Evolutionary conservation across 352 stramenopile genomes (phyloP).

Genomic region (Globisporangium megalacanthum): DNA sequence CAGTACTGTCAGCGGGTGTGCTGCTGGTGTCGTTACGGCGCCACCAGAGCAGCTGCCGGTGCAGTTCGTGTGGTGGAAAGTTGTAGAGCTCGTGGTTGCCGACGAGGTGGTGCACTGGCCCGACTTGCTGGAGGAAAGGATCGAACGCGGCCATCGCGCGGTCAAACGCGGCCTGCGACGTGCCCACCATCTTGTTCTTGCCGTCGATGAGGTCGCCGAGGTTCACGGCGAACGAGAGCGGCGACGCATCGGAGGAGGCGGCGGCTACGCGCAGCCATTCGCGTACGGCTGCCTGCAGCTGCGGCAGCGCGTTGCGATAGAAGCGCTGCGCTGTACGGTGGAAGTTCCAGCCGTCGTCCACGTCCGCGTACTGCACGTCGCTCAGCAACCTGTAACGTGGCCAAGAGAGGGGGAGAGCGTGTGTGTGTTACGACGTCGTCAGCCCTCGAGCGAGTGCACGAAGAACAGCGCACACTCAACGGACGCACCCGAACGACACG

Average conservation of each 20-base stretch:
- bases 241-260: slow-evolving; percentile 1
- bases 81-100: slow-evolving; percentile 88
- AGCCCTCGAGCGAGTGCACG: no score
- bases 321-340: slow-evolving; percentile 50
- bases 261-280: slow-evolving; percentile 42
- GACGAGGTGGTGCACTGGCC: slow-evolving; percentile 66
- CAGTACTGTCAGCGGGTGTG: background rate
- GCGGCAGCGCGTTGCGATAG: slow-evolving; percentile 61
- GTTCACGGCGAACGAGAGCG: slow-evolving; percentile 62
- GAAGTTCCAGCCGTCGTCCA: slow-evolving; percentile 80
- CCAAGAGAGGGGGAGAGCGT: background rate
- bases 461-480: no score
- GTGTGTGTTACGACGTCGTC: background rate
- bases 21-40: slow-evolving; percentile 8
- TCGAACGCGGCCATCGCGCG: slow-evolving; percentile 29
- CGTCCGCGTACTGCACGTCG: slow-evolving; percentile 81
- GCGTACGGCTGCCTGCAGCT: slow-evolving; percentile 34
- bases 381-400: slow-evolving; percentile 41
- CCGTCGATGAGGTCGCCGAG: slow-evolving; percentile 79
- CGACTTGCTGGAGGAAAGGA: slow-evolving; percentile 36
- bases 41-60: slow-evolving; percentile 34
- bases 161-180: slow-evolving; percentile 42
- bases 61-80: slow-evolving; percentile 40
- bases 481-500: slow-evolving; percentile 46
- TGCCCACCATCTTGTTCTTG: slow-evolving; percentile 53